These are phyloP conservation scores for Hypericum androsaemum DNA, from an alignment of 345 rosid genomes.

Conservation along the genomic window DNA sequence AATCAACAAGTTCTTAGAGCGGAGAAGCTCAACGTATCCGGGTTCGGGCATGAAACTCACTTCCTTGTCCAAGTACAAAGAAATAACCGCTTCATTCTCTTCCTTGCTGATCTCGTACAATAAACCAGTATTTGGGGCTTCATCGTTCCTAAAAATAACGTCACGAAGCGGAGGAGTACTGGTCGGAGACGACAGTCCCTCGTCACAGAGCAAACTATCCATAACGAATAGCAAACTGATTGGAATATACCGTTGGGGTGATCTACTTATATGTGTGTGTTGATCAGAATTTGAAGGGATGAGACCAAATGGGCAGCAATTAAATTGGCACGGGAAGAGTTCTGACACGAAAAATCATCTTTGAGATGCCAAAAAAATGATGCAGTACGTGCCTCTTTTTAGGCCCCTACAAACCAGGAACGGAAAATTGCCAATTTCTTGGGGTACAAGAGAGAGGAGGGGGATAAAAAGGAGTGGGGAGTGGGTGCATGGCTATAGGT, in stretches of 20 bases:
- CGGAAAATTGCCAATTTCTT: too few relatives aligned
- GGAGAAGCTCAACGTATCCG: slow-evolving; percentile 22
- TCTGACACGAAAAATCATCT: slow-evolving; percentile 17
- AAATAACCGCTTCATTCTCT: slow-evolving; percentile 20
- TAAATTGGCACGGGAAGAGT: background rate
- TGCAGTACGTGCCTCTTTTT: too few relatives aligned
- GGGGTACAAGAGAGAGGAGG: too few relatives aligned
- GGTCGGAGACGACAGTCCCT: slow-evolving; percentile 31
- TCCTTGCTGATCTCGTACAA: slow-evolving; percentile 7
- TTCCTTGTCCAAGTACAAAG: slow-evolving; percentile 25
- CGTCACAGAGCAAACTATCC: slow-evolving; percentile 44
- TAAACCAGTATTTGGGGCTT: background rate
- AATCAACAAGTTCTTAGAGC: slow-evolving; percentile 14
- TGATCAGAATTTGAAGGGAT: background rate
- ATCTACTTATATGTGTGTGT: background rate
- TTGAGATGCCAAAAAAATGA: too few relatives aligned
- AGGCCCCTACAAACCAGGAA: too few relatives aligned
- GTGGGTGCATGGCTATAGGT: too few relatives aligned
- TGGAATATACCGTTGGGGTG: background rate
- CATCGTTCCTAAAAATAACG: background rate
- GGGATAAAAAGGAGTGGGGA: too few relatives aligned
- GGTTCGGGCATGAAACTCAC: slow-evolving; percentile 25
- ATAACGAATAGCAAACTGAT: background rate
- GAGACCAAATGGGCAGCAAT: too few relatives aligned
- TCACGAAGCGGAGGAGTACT: slow-evolving; percentile 2